Evolutionary conservation across 78 protist species (phyloP).

Genomic region (Anaeramoeba flamelloides): DNA sequence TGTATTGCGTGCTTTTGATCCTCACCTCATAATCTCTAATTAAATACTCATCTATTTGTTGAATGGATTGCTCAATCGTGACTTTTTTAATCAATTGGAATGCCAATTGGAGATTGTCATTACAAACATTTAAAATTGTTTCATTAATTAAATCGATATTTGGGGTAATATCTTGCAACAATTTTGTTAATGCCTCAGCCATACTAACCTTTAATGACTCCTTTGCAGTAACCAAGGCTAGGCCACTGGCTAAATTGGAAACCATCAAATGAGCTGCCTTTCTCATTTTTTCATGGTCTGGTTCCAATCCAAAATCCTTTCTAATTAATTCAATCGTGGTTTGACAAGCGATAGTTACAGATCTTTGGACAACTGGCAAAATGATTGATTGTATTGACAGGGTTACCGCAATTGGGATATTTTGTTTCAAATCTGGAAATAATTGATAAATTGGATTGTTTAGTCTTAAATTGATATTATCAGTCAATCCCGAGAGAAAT

Average conservation of each 20-base stretch:
- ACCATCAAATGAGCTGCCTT: constrained; percentile 73
- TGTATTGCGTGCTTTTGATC: no score
- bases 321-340: constrained; percentile 63
- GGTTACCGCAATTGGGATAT: no score
- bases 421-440: no score
- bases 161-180: no score
- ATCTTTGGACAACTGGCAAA: constrained; percentile 70
- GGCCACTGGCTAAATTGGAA: constrained; percentile 54
- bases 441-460: not conserved
- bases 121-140: no score
- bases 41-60: no score
- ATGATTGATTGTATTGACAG: not conserved
- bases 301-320: constrained; percentile 86
- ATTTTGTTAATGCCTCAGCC: no score
- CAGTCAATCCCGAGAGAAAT: not conserved
- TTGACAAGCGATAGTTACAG: constrained; percentile 59
- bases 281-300: constrained; percentile 58
- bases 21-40: no score
- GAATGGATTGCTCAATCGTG: no score
- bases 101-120: no score
- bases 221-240: constrained; percentile 76
- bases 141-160: no score
- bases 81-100: no score
- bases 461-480: not conserved
- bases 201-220: constrained; percentile 84